Evolutionary conservation across 129 eudicot species (phyloP).

Genomic region (Dittrichia graveolens): DNA sequence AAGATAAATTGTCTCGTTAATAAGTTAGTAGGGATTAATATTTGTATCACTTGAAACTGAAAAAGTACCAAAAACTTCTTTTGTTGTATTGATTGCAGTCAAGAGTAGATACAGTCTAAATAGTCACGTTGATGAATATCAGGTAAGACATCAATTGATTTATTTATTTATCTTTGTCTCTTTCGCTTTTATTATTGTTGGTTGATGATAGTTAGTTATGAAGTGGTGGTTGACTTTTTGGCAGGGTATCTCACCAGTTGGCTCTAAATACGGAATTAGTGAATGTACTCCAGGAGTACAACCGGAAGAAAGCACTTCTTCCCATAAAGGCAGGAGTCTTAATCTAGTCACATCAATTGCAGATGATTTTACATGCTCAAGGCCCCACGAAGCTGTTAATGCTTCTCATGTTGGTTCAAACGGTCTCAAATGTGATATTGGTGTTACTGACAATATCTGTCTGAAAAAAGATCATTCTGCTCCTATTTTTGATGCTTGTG

Average conservation of each 20-base stretch:
- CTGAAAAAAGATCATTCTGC: conserved; percentile 34
- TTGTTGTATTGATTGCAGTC: conserved; percentile 47
- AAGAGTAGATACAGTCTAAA: conserved; percentile 33
- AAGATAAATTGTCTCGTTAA: too few relatives aligned
- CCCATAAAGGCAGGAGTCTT: conserved; percentile 50
- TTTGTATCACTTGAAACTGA: conserved; percentile 13
- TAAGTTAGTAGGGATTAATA: background rate
- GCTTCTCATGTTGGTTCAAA: conserved; percentile 17
- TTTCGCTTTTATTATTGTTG: background rate
- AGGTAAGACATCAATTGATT: conserved; percentile 43
- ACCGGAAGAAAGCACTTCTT: conserved; percentile 61
- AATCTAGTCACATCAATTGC: conserved; percentile 33
- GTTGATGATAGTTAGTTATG: conserved; percentile 7
- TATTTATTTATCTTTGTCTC: background rate
- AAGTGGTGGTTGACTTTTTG: conserved; percentile 22
- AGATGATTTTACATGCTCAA: conserved; percentile 39
- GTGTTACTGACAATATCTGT: conserved; percentile 36
- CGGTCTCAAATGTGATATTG: background rate
- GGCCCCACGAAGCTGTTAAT: conserved; percentile 36
- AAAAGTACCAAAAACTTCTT: conserved; percentile 21
- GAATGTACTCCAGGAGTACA: conserved; percentile 53
- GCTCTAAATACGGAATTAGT: conserved; percentile 42
- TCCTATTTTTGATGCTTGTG: conserved; percentile 41
- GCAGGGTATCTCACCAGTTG: conserved; percentile 65
- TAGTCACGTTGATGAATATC: conserved; percentile 41